Conservation (phyloP, 2,329 filamentous ascomycete genomes). For the Pestalotiopsis sp. region DNA sequence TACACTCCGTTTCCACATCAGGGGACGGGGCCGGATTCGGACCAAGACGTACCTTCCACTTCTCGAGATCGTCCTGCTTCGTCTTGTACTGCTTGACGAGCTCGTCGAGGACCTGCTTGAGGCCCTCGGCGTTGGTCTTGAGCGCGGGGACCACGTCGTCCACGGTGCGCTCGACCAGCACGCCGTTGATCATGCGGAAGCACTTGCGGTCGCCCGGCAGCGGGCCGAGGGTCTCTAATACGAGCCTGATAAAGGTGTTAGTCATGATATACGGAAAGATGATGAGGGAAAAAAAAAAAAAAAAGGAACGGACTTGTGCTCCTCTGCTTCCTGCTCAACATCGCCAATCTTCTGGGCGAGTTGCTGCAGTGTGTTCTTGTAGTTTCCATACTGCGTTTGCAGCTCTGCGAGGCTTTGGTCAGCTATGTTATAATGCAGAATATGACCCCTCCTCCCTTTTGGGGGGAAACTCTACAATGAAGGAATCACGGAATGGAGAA, state of each 20-base stretch:
- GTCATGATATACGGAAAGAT: background rate
- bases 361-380: conserved; percentile 80
- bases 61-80: conserved; percentile 94
- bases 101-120: conserved; percentile 93
- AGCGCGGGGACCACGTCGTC: conserved; percentile 89
- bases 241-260: conserved; percentile 63
- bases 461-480: no score
- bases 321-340: conserved; percentile 95
- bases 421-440: background rate
- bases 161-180: conserved; percentile 91
- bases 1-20: background rate
- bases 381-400: conserved; percentile 78
- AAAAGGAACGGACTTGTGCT: conserved; percentile 79
- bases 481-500: background rate
- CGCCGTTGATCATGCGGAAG: conserved; percentile 98
- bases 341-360: conserved; percentile 96
- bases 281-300: background rate
- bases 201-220: conserved; percentile 87
- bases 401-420: conserved; percentile 59
- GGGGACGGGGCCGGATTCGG: conserved; percentile 5
- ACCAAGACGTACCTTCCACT: conserved; percentile 85
- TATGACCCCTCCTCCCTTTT: background rate
- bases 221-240: conserved; percentile 87
- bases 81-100: conserved; percentile 94
- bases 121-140: conserved; percentile 89